A percentile compares a stretch with the other conserved stretches of the same genome.
Conservation (phyloP, 1,139 yeast species). For the Protomyces inouyei region DNA sequence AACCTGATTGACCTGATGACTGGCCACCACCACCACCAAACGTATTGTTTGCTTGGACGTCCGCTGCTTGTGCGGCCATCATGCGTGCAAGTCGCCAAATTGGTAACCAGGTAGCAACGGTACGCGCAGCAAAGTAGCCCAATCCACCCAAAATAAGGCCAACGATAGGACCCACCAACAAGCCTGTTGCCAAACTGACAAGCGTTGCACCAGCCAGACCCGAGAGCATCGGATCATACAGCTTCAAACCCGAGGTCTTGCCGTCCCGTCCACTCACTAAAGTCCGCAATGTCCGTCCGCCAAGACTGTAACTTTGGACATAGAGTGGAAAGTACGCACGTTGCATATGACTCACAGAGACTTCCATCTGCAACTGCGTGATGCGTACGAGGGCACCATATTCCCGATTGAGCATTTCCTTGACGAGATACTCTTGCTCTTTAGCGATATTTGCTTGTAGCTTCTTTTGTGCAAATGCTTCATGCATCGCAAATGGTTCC, state of each 20-base stretch:
- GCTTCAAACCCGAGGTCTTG: slow-evolving; percentile 8
- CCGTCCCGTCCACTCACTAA: slow-evolving; percentile 13
- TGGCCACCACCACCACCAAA: not conserved
- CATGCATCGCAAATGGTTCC: slow-evolving; percentile 13
- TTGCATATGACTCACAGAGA: not conserved
- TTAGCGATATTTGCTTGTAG: slow-evolving; percentile 1
- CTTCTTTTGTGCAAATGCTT: slow-evolving; percentile 8
- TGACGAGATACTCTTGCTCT: slow-evolving; percentile 9
- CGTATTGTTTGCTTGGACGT: slow-evolving; percentile 8
- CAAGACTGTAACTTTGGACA: not conserved
- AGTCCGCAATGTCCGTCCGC: slow-evolving; percentile 5
- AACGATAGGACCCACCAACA: slow-evolving; percentile 9
- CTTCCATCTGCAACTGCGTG: slow-evolving; percentile 8
- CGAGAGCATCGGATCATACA: slow-evolving; percentile 15
- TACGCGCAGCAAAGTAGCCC: slow-evolving; percentile 5
- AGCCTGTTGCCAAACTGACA: not conserved
- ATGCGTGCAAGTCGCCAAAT: slow-evolving; percentile 18
- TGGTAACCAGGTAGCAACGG: slow-evolving; percentile 11
- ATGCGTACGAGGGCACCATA: slow-evolving; percentile 23
- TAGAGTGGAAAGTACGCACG: slow-evolving; percentile 12
- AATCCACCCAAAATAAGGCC: slow-evolving; percentile 4
- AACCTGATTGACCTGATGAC: not conserved
- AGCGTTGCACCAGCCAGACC: slow-evolving; percentile 5
- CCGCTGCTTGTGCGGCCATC: slow-evolving; percentile 18
- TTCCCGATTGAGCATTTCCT: slow-evolving; percentile 22